phyloP scores from a whole-genome alignment of 768 basidiomycete species.

The Naganishia kalamii region DNA sequence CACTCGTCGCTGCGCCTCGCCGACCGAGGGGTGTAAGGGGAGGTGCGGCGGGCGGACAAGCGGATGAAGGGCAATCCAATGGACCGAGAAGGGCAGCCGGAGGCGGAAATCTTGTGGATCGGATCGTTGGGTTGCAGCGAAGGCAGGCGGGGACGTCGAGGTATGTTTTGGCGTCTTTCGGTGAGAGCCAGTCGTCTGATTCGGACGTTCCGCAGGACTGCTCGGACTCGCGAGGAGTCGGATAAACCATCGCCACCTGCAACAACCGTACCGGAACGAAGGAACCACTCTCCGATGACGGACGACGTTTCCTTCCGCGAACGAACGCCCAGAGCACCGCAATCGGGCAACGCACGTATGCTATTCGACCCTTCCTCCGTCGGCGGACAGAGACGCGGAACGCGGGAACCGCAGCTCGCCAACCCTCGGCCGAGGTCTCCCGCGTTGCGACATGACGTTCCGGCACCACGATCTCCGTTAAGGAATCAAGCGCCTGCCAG shows the following conservation, averaged over 20 bases:
- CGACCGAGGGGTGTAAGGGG: constrained; percentile 2
- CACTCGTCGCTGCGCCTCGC: constrained; percentile 2
- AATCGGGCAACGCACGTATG: not conserved
- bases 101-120: constrained; percentile 5
- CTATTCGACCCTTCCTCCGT: not conserved
- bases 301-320: not conserved
- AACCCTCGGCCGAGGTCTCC: not conserved
- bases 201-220: not conserved
- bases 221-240: not conserved
- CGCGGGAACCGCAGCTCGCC: not conserved
- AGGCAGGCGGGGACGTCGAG: constrained; percentile 4
- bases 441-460: not conserved
- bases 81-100: not conserved
- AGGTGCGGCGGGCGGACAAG: not conserved
- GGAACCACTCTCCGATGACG: not conserved
- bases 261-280: not conserved
- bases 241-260: not conserved
- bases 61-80: not conserved
- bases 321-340: not conserved
- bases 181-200: too few relatives aligned
- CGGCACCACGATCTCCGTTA: not conserved
- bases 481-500: not conserved
- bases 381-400: not conserved
- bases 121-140: constrained; percentile 16
- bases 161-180: not conserved